Percentiles rank a stretch among this genome's conserved stretches.
phyloP scores from a whole-genome alignment of 805 yeast genomes.

The Saccharomycopsis babjevae region DNA sequence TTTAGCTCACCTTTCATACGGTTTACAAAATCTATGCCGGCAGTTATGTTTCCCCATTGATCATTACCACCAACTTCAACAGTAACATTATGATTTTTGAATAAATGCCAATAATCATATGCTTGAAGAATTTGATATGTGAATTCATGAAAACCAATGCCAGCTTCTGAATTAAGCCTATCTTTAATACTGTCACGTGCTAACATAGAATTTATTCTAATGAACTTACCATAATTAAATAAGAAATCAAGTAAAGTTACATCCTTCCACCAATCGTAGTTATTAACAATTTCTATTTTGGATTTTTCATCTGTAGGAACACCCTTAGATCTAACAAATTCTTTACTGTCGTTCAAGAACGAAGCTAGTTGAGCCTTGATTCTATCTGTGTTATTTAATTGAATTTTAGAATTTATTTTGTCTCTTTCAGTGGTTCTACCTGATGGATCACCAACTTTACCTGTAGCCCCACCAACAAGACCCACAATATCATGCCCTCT shows the following conservation, averaged over 20 bases:
- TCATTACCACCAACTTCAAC: constrained; percentile 94
- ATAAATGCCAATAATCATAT: constrained; percentile 80
- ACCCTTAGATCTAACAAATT: constrained; percentile 47
- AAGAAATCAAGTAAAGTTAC: constrained; percentile 70
- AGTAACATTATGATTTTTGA: constrained; percentile 44
- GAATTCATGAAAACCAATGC: constrained; percentile 90
- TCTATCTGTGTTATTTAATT: constrained; percentile 45
- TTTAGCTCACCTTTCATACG: constrained; percentile 32
- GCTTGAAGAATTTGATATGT: constrained; percentile 91
- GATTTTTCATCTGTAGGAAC: constrained; percentile 30
- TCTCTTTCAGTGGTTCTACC: constrained; percentile 75
- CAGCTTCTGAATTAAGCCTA: constrained; percentile 56
- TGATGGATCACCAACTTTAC: constrained; percentile 93
- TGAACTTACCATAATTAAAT: constrained; percentile 62
- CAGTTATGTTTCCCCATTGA: constrained; percentile 97
- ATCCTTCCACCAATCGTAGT: constrained; percentile 78
- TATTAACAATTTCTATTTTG: constrained; percentile 41
- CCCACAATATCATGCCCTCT: constrained; percentile 82
- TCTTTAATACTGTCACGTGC: constrained; percentile 79
- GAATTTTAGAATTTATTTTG: constrained; percentile 39
- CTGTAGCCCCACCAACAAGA: constrained; percentile 91
- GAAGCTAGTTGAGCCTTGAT: constrained; percentile 52
- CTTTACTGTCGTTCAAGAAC: constrained; percentile 53
- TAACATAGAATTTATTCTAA: constrained; percentile 79
- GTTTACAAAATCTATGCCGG: constrained; percentile 81